These are phyloP conservation scores for Pharus latifolius DNA, from an alignment of 176 grass and related monocot genomes.

Conservation along the genomic window DNA sequence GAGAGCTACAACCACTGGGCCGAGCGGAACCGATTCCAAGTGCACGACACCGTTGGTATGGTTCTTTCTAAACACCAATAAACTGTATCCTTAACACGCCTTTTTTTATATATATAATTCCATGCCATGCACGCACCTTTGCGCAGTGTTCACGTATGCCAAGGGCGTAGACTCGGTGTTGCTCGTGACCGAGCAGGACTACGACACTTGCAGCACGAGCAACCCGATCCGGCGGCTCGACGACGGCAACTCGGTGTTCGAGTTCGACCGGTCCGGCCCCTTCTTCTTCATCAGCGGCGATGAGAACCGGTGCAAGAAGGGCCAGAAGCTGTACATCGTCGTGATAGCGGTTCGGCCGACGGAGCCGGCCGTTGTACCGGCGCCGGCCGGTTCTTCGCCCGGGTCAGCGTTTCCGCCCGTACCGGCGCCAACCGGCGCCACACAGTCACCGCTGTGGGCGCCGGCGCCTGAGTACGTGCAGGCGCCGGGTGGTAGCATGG, in stretches of 20 bases:
- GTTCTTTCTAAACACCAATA: too few relatives aligned
- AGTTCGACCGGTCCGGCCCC: slow-evolving; percentile 42
- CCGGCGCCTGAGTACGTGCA: slow-evolving; percentile 15
- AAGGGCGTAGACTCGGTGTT: slow-evolving; percentile 33
- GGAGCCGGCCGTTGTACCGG: neutral
- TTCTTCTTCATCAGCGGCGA: slow-evolving; percentile 82
- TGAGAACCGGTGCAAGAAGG: slow-evolving; percentile 43
- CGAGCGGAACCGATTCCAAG: slow-evolving; percentile 55
- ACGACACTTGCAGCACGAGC: slow-evolving; percentile 44
- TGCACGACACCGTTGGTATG: slow-evolving; percentile 73
- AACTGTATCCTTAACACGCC: too few relatives aligned
- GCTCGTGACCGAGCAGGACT: slow-evolving; percentile 51
- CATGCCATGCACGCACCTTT: too few relatives aligned
- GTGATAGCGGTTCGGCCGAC: slow-evolving; percentile 38
- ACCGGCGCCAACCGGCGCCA: neutral
- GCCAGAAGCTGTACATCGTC: slow-evolving; percentile 59
- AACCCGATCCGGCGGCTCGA: slow-evolving; percentile 36
- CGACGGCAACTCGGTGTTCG: slow-evolving; percentile 38
- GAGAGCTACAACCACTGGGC: slow-evolving; percentile 85
- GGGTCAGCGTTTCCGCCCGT: neutral
- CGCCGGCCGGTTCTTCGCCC: neutral
- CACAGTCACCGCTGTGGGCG: neutral
- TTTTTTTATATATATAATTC: too few relatives aligned
- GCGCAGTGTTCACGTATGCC: slow-evolving; percentile 62
- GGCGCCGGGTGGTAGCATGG: neutral